Conservation (phyloP, 257 asterid species). For the Eucommia ulmoides region DNA sequence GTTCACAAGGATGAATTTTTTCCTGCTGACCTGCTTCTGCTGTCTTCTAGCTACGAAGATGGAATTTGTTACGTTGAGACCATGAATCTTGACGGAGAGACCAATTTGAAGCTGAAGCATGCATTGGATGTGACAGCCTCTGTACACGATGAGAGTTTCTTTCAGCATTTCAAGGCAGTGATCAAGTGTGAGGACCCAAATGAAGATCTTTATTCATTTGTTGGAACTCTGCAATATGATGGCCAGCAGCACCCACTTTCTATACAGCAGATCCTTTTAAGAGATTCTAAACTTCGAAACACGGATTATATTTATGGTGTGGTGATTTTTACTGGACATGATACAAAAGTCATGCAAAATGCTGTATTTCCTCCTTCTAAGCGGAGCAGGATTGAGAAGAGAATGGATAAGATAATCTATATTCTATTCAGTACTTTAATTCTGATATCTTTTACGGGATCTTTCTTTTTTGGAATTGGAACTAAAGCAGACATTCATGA, state of each 20-base stretch:
- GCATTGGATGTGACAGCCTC: conserved; percentile 63
- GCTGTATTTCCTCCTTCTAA: conserved; percentile 91
- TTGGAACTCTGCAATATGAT: conserved; percentile 51
- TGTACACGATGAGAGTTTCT: conserved; percentile 34
- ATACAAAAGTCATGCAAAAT: conserved; percentile 93
- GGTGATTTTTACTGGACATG: conserved; percentile 82
- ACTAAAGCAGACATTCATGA: conserved; percentile 40
- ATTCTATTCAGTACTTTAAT: conserved; percentile 61
- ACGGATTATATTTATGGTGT: conserved; percentile 74
- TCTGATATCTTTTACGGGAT: conserved; percentile 57
- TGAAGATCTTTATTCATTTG: conserved; percentile 79
- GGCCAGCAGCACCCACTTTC: conserved; percentile 59
- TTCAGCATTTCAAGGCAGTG: conserved; percentile 50
- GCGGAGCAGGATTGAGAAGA: conserved; percentile 80
- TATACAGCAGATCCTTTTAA: conserved; percentile 63
- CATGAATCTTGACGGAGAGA: conserved; percentile 87
- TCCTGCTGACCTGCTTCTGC: conserved; percentile 79
- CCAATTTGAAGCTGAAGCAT: conserved; percentile 89
- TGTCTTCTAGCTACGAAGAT: conserved; percentile 81
- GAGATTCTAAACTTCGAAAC: conserved; percentile 81
- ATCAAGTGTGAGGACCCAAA: conserved; percentile 91
- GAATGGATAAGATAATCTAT: conserved; percentile 82
- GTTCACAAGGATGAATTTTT: conserved; percentile 75
- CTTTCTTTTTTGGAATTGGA: conserved; percentile 70
- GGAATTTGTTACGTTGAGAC: conserved; percentile 96